A percentile compares a stretch with the other conserved stretches of the same genome.
Conservation (phyloP, 106 monocot species). For the Xerophyta viscosa region DNA sequence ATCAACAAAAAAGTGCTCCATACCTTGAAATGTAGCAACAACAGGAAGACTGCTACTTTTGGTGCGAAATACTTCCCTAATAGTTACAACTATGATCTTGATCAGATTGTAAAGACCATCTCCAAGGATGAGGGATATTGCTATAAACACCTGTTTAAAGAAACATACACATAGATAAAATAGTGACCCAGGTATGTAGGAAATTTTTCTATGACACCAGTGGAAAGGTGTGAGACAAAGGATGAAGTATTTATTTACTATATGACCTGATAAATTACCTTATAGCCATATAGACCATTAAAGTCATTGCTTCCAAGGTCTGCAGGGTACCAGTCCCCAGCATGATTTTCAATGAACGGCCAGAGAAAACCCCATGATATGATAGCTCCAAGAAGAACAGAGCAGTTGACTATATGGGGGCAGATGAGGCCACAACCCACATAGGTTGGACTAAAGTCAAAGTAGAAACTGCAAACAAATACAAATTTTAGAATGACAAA, state of each 20-base stretch:
- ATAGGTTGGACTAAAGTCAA: constrained; percentile 30
- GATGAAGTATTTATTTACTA: no score
- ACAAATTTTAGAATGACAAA: background rate
- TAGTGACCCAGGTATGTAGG: background rate
- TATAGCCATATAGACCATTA: constrained; percentile 29
- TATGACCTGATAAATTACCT: constrained; percentile 3
- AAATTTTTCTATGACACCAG: no score
- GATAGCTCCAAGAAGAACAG: constrained; percentile 28
- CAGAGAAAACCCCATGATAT: constrained; percentile 42
- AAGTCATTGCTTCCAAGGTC: constrained; percentile 8
- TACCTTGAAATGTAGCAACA: no score
- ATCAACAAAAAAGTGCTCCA: no score
- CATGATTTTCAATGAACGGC: constrained; percentile 22
- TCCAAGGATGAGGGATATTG: constrained; percentile 22
- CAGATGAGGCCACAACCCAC: constrained; percentile 41
- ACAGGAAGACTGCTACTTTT: background rate
- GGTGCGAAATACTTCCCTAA: background rate
- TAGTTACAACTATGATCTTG: constrained; percentile 1
- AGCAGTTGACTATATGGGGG: constrained; percentile 28
- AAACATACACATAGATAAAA: background rate
- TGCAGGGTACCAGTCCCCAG: constrained; percentile 28
- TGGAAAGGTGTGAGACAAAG: no score
- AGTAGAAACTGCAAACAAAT: constrained; percentile 21
- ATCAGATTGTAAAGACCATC: constrained; percentile 26
- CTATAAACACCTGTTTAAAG: constrained; percentile 11